Conservation (phyloP, 2,329 filamentous ascomycete species). For the Xylaria sp. region DNA sequence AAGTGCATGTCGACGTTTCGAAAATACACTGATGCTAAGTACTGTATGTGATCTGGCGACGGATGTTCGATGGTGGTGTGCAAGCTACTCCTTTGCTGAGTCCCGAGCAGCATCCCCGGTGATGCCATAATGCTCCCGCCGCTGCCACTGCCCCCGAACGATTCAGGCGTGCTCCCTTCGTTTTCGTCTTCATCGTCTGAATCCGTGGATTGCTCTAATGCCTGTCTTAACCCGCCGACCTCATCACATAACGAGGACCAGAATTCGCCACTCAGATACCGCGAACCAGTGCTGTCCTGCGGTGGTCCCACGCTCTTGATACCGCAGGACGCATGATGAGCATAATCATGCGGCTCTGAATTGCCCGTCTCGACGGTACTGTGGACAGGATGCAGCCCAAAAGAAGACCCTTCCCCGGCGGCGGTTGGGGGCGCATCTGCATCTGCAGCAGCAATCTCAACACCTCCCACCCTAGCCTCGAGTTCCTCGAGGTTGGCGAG, state of each 20-base stretch:
- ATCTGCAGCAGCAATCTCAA: background rate
- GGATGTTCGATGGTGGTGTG: slow-evolving; percentile 48
- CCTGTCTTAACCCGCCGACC: slow-evolving; percentile 57
- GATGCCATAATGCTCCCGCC: slow-evolving; percentile 24
- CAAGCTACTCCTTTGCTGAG: slow-evolving; percentile 37
- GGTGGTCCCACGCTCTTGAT: slow-evolving; percentile 10
- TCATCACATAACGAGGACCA: slow-evolving; percentile 57
- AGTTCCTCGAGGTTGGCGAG: slow-evolving; percentile 41
- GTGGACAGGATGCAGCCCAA: background rate
- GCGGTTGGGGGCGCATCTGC: background rate
- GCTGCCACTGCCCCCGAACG: slow-evolving; percentile 24
- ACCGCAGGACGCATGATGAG: background rate
- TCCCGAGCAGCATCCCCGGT: slow-evolving; percentile 45
- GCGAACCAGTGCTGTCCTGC: slow-evolving; percentile 46
- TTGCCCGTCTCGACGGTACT: background rate
- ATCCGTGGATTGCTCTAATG: slow-evolving; percentile 56
- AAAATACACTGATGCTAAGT: slow-evolving; percentile 52
- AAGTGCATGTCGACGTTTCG: slow-evolving; percentile 56
- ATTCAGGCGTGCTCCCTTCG: slow-evolving; percentile 41
- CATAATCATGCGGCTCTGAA: slow-evolving; percentile 3
- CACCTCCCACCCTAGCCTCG: slow-evolving; percentile 25
- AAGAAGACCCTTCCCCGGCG: background rate
- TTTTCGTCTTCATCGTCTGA: slow-evolving; percentile 52
- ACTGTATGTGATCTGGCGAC: slow-evolving; percentile 51
- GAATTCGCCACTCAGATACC: slow-evolving; percentile 57